Evolutionary conservation across 768 basidiomycete species (phyloP).

Genomic region (Tricholoma flavovirens): DNA sequence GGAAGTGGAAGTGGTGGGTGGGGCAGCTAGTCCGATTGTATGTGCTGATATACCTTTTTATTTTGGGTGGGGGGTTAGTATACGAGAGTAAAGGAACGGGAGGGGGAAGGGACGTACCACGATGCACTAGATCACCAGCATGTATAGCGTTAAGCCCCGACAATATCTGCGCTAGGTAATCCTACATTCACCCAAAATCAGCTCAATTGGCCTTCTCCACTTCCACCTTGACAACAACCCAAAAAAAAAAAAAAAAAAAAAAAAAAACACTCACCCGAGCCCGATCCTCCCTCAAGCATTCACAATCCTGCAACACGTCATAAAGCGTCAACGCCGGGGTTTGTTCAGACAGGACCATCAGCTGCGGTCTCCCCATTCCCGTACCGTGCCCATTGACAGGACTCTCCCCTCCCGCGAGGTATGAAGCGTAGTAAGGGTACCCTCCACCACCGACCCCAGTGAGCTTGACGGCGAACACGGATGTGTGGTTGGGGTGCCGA

Average conservation of each 20-base stretch:
- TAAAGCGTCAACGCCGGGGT: constrained; percentile 58
- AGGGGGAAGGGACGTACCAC: constrained; percentile 37
- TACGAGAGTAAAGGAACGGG: not conserved
- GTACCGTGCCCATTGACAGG: too few relatives aligned
- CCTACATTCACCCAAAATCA: constrained; percentile 37
- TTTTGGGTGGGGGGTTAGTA: not conserved
- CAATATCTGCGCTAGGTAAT: constrained; percentile 70
- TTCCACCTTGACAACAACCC: too few relatives aligned
- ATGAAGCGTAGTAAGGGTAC: too few relatives aligned
- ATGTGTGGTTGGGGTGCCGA: constrained; percentile 61
- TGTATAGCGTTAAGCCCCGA: constrained; percentile 66
- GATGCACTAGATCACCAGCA: constrained; percentile 60
- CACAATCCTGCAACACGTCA: constrained; percentile 74
- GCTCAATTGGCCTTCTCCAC: too few relatives aligned
- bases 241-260: not conserved
- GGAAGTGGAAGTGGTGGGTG: constrained; percentile 37
- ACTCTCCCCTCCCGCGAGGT: too few relatives aligned
- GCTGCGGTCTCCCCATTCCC: constrained; percentile 25
- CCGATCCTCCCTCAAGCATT: constrained; percentile 66
- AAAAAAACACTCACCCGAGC: constrained; percentile 45
- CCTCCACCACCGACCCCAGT: constrained; percentile 22
- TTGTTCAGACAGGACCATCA: constrained; percentile 70
- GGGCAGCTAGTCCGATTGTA: constrained; percentile 55
- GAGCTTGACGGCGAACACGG: constrained; percentile 63
- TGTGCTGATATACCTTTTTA: constrained; percentile 54